Evolutionary conservation across 495 filamentous ascomycete genomes (phyloP), one percentile per base, ranked within the genome.

Genomic region (Aspergillus incahuasiensis): DNA sequence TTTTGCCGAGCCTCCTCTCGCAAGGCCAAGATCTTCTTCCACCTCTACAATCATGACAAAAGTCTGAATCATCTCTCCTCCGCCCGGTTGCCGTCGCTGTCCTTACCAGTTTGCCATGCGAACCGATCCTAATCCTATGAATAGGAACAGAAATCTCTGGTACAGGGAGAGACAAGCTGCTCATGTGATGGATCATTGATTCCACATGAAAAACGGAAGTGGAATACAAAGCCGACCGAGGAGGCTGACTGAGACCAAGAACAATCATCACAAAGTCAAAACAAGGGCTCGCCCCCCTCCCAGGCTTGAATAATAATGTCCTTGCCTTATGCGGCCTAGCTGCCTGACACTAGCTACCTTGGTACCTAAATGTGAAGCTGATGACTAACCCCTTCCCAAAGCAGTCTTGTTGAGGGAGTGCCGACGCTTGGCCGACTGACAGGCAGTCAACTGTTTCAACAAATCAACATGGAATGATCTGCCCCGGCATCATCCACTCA

Each of bases 381-480:
- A 35, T 35, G 19, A 54, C 19, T 35, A 46, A 35, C 25, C 16
- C 32, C 12, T 46, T 16, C 41, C 41, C 28, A 61, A 51, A 49
- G 59, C 58, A 58, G 62, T 39, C 39, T 50, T 50, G 48, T 50
- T 50, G 48, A 34, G 48, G 48, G 48, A 39, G 46, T 38, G 28
- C 35, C 16, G 46, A 28, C 11, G 45, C 45, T 48, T 48, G 45
- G 45, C 18, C 22, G 45, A n/a, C 21, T 46, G 20, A 15, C 39
- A 18, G 12, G 6, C 32, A 41, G 42, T 45, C 46, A 35, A 48
- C 28, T 18, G 38, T 19, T 50, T 38, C 48, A 50, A 40, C 48
- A 24, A 21, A 50, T 50, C 48, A 41, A n/a, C 32, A 18, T 48
- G 28, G n/a, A 20, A 35, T 38, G 28, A 48, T 20, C 32, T 48